Evolutionary conservation across 345 rosid genomes (phyloP).

Genomic region (Atalantia buxifolia): DNA sequence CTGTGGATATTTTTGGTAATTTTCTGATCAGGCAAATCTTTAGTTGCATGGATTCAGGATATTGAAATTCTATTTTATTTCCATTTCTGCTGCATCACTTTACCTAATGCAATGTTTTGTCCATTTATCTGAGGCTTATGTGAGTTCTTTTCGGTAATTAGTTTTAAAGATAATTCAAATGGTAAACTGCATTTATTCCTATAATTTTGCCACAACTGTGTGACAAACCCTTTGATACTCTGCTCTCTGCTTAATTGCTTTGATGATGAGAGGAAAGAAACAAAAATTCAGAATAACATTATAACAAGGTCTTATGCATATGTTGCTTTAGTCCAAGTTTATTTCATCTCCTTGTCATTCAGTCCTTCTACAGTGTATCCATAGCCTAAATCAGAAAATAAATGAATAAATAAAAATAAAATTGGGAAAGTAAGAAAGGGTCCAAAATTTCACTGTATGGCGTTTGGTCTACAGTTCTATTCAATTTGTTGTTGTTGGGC

Average conservation of each 20-base stretch:
- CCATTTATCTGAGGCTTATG: neutral
- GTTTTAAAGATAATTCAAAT: neutral
- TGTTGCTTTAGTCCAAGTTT: neutral
- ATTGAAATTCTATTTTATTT: neutral
- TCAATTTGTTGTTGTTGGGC: neutral
- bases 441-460: neutral
- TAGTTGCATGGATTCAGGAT: neutral
- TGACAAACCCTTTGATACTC: neutral
- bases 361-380: neutral
- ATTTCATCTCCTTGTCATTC: neutral
- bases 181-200: neutral
- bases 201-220: neutral
- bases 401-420: too few relatives aligned
- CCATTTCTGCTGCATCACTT: neutral
- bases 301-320: neutral
- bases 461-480: neutral
- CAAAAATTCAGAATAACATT: neutral
- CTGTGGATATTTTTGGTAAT: constrained; percentile 4
- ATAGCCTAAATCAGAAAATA: neutral
- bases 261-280: neutral
- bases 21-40: neutral
- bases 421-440: neutral
- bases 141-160: neutral
- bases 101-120: neutral
- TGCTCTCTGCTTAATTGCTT: neutral